These are phyloP conservation scores for Fistulina hepatica DNA, from an alignment of 1,284 basidiomycete genomes.

Conservation along the genomic window DNA sequence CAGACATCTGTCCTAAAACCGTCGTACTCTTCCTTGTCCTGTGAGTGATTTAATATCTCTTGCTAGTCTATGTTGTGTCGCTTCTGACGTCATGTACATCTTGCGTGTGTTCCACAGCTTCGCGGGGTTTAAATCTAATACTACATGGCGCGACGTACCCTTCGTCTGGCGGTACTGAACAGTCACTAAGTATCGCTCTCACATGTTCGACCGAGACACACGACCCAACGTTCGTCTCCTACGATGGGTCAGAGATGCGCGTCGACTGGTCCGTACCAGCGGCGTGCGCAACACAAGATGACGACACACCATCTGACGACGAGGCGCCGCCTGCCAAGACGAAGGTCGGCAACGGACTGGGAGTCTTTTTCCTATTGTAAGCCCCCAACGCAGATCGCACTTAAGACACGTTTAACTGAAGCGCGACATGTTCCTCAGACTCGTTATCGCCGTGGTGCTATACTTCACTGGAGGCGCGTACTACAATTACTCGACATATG, in stretches of 20 bases:
- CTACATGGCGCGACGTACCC: slow-evolving; percentile 59
- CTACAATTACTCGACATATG: slow-evolving; percentile 76
- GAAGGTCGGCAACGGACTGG: slow-evolving; percentile 60
- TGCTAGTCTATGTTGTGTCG: slow-evolving; percentile 4
- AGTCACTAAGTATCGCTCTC: slow-evolving; percentile 50
- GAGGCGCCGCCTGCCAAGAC: slow-evolving; percentile 21
- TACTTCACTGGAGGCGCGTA: slow-evolving; percentile 73
- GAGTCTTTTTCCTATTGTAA: slow-evolving; percentile 77
- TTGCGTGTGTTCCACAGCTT: slow-evolving; percentile 34
- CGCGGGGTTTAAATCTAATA: slow-evolving; percentile 43
- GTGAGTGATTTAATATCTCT: slow-evolving; percentile 29
- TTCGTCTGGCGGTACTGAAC: slow-evolving; percentile 32
- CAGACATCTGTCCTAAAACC: slow-evolving; percentile 33
- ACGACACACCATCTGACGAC: slow-evolving; percentile 14
- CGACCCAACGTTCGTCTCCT: slow-evolving; percentile 45
- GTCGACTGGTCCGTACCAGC: slow-evolving; percentile 50
- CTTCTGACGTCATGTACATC: slow-evolving; percentile 12
- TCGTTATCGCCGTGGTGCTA: slow-evolving; percentile 51
- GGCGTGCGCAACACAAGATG: slow-evolving; percentile 35
- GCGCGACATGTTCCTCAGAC: slow-evolving; percentile 28
- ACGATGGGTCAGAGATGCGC: slow-evolving; percentile 42
- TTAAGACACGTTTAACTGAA: neutral
- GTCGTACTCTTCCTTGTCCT: slow-evolving; percentile 29
- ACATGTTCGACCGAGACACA: slow-evolving; percentile 37
- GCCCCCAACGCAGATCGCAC: slow-evolving; percentile 21